These are phyloP conservation scores for Epithemia pelagica DNA, from an alignment of 108 stramenopile species.

Conservation along the genomic window DNA sequence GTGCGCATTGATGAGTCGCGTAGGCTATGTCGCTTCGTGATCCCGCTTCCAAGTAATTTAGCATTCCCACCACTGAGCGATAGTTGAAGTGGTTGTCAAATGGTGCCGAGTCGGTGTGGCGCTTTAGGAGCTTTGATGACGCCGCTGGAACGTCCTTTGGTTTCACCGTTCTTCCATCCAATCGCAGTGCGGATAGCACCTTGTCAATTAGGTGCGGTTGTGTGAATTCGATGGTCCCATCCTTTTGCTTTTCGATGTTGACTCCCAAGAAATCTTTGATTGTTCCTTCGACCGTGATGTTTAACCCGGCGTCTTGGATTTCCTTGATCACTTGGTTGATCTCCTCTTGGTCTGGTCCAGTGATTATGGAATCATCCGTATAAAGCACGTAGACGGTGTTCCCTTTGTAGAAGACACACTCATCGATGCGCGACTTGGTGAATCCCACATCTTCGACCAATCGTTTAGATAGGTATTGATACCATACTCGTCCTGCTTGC, in stretches of 20 bases:
- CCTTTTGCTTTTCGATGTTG: constrained; percentile 9
- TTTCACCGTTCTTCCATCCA: background rate
- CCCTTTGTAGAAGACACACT: constrained; percentile 40
- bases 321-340: constrained; percentile 12
- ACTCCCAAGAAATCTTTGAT: constrained; percentile 30
- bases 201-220: constrained; percentile 28
- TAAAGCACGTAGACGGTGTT: constrained; percentile 33
- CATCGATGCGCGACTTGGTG: constrained; percentile 28
- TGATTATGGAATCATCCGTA: constrained; percentile 31
- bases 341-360: constrained; percentile 20
- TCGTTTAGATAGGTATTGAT: constrained; percentile 18
- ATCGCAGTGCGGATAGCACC: constrained; percentile 14
- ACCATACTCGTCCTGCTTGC: constrained; percentile 35
- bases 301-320: constrained; percentile 6
- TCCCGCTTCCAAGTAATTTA: constrained; percentile 28
- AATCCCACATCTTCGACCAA: constrained; percentile 16
- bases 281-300: constrained; percentile 26
- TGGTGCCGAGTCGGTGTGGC: constrained; percentile 1
- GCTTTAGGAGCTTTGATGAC: background rate
- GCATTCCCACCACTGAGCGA: constrained; percentile 27
- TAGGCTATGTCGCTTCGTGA: constrained; percentile 30
- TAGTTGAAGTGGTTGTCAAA: constrained; percentile 23
- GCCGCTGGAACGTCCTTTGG: constrained; percentile 7
- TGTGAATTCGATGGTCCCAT: constrained; percentile 19
- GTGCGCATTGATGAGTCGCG: constrained; percentile 31